phyloP scores from a whole-genome alignment of 2,329 filamentous ascomycete species.

The Chrysoporthe puriensis region DNA sequence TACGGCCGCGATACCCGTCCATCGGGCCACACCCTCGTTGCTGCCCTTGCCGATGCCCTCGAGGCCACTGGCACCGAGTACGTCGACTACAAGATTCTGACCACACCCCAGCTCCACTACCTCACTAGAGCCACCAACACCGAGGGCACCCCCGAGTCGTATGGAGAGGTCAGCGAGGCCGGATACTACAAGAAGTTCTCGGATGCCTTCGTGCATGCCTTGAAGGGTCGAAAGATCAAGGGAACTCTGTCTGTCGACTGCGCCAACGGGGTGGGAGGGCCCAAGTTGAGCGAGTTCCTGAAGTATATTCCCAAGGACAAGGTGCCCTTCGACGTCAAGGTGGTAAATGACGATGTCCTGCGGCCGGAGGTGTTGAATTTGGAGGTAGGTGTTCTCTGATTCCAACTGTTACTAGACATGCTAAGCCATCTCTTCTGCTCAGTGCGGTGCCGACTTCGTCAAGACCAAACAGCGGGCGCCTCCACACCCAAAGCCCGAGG shows the following conservation, averaged over 20 bases:
- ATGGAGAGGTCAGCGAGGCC: slow-evolving; percentile 84
- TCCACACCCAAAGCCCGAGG: slow-evolving; percentile 75
- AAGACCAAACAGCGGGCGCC: slow-evolving; percentile 96
- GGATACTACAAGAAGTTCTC: slow-evolving; percentile 96
- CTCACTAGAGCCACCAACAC: slow-evolving; percentile 94
- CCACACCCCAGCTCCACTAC: slow-evolving; percentile 98
- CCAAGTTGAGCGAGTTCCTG: slow-evolving; percentile 83
- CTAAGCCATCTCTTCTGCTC: slow-evolving; percentile 30
- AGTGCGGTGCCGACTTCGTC: slow-evolving; percentile 95
- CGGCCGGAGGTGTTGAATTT: slow-evolving; percentile 87
- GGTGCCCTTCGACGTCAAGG: slow-evolving; percentile 76
- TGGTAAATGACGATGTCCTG: slow-evolving; percentile 92
- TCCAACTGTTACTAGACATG: not conserved
- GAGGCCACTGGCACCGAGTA: slow-evolving; percentile 74
- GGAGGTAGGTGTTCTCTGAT: slow-evolving; percentile 61
- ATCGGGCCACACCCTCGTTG: slow-evolving; percentile 82
- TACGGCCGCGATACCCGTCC: slow-evolving; percentile 92
- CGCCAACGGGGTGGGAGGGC: slow-evolving; percentile 94
- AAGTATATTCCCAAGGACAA: slow-evolving; percentile 76
- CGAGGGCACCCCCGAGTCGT: slow-evolving; percentile 81
- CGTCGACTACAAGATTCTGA: slow-evolving; percentile 87
- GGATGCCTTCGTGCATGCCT: slow-evolving; percentile 80
- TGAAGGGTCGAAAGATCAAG: slow-evolving; percentile 74
- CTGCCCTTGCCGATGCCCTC: slow-evolving; percentile 78
- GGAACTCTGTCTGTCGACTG: slow-evolving; percentile 87